Percentiles rank a stretch among this genome's conserved stretches.
phyloP scores from a whole-genome alignment of 768 basidiomycete genomes.

The Amanita polypyramis region DNA sequence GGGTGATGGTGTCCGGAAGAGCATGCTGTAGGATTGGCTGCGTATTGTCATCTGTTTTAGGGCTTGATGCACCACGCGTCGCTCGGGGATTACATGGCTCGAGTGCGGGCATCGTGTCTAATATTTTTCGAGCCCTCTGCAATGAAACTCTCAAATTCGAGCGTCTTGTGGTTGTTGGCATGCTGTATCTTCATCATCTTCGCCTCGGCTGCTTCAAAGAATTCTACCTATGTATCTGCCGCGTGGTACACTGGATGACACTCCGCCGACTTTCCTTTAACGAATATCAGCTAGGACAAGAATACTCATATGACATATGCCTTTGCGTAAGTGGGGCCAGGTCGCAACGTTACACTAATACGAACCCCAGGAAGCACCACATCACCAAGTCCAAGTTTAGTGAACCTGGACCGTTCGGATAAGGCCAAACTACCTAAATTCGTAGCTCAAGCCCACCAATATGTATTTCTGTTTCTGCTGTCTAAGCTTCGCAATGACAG shows the following conservation, averaged over 20 bases:
- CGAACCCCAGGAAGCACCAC: constrained; percentile 28
- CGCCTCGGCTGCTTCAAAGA: background rate
- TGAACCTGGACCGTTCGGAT: constrained; percentile 24
- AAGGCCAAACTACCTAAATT: constrained; percentile 40
- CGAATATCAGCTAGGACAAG: constrained; percentile 37
- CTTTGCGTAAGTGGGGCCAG: constrained; percentile 39
- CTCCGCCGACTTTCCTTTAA: constrained; percentile 28
- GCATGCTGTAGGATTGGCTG: constrained; percentile 6
- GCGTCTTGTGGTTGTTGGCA: background rate
- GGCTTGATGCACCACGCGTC: background rate
- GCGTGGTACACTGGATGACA: constrained; percentile 44
- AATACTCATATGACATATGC: constrained; percentile 48
- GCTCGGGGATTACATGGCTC: background rate
- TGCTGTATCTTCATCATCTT: background rate
- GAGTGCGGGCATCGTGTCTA: too few relatives aligned
- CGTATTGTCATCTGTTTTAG: background rate
- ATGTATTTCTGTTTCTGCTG: constrained; percentile 18
- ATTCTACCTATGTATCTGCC: constrained; percentile 18
- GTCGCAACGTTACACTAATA: constrained; percentile 3
- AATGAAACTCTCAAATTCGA: background rate
- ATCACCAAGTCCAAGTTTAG: constrained; percentile 22
- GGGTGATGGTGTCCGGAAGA: constrained; percentile 50
- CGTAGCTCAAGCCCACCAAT: constrained; percentile 32
- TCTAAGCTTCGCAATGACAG: background rate
- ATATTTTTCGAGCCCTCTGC: background rate